Conservation (phyloP, 805 yeast genomes). For the Lipomyces orientalis region DNA sequence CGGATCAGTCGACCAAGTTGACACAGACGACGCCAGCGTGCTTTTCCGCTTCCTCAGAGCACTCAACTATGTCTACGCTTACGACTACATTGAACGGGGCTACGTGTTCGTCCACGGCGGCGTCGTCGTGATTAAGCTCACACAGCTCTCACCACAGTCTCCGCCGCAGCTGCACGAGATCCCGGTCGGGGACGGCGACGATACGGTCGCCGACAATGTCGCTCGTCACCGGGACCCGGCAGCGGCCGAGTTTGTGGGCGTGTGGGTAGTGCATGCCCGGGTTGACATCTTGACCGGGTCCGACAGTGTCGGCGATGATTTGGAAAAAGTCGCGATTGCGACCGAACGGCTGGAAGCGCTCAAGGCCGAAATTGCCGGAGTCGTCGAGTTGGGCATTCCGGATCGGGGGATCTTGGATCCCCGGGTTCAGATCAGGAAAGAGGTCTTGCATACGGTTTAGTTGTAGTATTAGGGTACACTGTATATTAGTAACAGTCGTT, state of each 20-base stretch:
- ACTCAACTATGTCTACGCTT: constrained; percentile 33
- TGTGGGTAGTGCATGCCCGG: constrained; percentile 36
- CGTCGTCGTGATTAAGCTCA: constrained; percentile 21
- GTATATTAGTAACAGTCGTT: not conserved
- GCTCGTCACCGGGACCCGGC: constrained; percentile 22
- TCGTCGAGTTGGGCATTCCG: constrained; percentile 31
- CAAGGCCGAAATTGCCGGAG: constrained; percentile 27
- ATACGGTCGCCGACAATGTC: constrained; percentile 24
- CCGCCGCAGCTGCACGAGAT: constrained; percentile 29
- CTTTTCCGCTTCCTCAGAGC: constrained; percentile 30
- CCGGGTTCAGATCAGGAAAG: constrained; percentile 32
- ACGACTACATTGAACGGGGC: constrained; percentile 31
- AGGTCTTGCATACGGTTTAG: not conserved
- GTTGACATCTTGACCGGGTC: constrained; percentile 27
- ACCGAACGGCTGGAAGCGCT: constrained; percentile 27
- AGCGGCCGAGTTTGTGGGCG: constrained; percentile 21
- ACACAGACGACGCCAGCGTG: constrained; percentile 10
- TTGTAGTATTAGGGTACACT: not conserved
- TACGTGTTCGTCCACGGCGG: constrained; percentile 27
- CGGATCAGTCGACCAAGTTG: not conserved
- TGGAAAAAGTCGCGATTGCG: constrained; percentile 23
- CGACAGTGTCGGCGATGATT: constrained; percentile 27
- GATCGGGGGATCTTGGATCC: constrained; percentile 36
- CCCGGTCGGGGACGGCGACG: constrained; percentile 17
- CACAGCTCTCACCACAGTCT: constrained; percentile 28